Conservation (phyloP, 78 protist genomes). For the Dictyostelium firmibasis region DNA sequence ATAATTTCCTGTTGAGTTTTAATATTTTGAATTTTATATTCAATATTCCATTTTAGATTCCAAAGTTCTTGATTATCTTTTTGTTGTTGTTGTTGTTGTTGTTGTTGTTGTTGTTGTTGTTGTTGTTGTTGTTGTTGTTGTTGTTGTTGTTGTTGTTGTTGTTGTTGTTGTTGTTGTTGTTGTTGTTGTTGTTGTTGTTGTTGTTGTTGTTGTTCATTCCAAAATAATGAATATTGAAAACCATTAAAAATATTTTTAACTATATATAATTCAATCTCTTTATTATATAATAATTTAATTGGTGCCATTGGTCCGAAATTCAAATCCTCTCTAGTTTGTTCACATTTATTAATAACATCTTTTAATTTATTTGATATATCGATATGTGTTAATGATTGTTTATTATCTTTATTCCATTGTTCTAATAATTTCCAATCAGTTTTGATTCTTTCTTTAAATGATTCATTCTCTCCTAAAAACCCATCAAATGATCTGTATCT, state of each 20-base stretch:
- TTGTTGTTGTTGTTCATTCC: neutral
- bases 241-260: conserved; percentile 29
- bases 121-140: neutral
- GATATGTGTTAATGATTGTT: neutral
- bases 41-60: conserved; percentile 60
- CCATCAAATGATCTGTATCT: conserved; percentile 64
- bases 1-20: neutral
- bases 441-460: conserved; percentile 33
- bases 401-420: conserved; percentile 9
- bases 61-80: neutral
- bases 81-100: neutral
- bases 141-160: neutral
- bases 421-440: conserved; percentile 24
- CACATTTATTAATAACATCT: conserved; percentile 36
- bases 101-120: neutral
- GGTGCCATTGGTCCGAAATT: conserved; percentile 63
- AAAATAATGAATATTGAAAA: conserved; percentile 55
- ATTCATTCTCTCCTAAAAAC: conserved; percentile 46
- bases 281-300: neutral
- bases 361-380: neutral
- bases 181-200: neutral
- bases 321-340: neutral
- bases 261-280: neutral
- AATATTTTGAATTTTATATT: conserved; percentile 44
- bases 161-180: neutral